A percentile compares a stretch with the other conserved stretches of the same genome.
phyloP scores from a whole-genome alignment of 1,284 basidiomycete genomes.

The Tylopilus orsonianus region DNA sequence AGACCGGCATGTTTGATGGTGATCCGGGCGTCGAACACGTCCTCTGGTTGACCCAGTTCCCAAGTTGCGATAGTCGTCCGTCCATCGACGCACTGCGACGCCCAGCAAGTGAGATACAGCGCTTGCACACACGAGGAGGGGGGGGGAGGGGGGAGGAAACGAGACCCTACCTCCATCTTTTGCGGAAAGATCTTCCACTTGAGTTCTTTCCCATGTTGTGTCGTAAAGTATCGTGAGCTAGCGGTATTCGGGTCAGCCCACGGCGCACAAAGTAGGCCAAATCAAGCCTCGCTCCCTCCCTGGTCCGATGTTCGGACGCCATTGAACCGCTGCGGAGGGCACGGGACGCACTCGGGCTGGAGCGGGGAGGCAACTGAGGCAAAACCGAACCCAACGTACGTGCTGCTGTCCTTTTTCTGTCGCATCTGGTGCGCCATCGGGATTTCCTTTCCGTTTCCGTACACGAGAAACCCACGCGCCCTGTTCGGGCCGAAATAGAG shows the following conservation, averaged over 20 bases:
- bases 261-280: neutral
- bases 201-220: conserved; percentile 61
- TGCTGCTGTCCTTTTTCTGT: conserved; percentile 57
- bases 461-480: conserved; percentile 60
- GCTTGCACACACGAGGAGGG: too few species aligned
- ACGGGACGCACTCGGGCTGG: too few species aligned
- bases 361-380: neutral
- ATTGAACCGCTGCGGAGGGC: too few species aligned
- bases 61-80: conserved; percentile 58
- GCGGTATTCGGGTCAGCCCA: neutral
- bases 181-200: conserved; percentile 66
- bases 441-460: conserved; percentile 59
- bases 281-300: neutral
- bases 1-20: conserved; percentile 57
- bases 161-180: conserved; percentile 60
- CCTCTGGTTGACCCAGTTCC: conserved; percentile 56
- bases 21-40: conserved; percentile 58
- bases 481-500: conserved; percentile 69
- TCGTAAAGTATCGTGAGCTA: conserved; percentile 70
- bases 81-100: conserved; percentile 55
- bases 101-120: conserved; percentile 1
- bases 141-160: neutral
- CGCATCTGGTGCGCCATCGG: conserved; percentile 57
- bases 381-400: too few species aligned
- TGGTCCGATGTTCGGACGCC: too few species aligned